Base-by-base conservation (phyloP, 2,329 filamentous ascomycete species). In the Exophiala bonariae region DNA sequence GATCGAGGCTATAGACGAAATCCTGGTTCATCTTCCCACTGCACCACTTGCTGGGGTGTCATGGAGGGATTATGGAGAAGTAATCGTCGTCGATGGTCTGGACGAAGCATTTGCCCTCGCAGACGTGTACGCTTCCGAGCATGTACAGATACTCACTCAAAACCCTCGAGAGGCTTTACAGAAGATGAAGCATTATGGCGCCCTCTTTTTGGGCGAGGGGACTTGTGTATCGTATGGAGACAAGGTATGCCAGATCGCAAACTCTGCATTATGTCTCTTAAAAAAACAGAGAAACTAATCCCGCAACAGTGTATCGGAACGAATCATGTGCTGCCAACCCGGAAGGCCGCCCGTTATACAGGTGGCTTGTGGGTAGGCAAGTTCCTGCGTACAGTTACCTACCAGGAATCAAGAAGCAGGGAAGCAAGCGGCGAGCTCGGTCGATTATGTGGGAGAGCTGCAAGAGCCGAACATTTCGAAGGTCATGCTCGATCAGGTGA, bases 281-380 rank as follows among this genome's bases (percentile, higher is more conserved):
- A n/a, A n/a, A n/a, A n/a, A n/a, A n/a, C n/a, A n/a, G n/a, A n/a
- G n/a, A n/a, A n/a, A n/a, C n/a, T n/a, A n/a, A n/a, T n/a, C n/a
- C 49, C 9, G 47, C 33, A 23, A 7, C 34, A 76, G 71, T 73
- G 71, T 30, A 79, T 79, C 48, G 76, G 76, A 1, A 79, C 76
- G 2, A 79, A 79, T 56, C 76, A 79, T 54, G 76, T 79, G 2
- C 64, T 80, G 0, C 76, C 77, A 1, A 79, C 76, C 0, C 63
- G 68, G 2, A 67, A 68, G 16, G 75, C 74, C 0, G 70, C 71
- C 0, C 60, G 71, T 2, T 79, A 75, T 54, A 79, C 76, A 0
- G 76, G 76, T 2, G 76, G 76, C 1, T 63, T 79, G 3, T 79
- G 76, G 76, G 76, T 79, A 2, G 75, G 76, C n/a, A 79, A 79